Conservation (phyloP, 306 rosid species). For the Begonia loranthoides region DNA sequence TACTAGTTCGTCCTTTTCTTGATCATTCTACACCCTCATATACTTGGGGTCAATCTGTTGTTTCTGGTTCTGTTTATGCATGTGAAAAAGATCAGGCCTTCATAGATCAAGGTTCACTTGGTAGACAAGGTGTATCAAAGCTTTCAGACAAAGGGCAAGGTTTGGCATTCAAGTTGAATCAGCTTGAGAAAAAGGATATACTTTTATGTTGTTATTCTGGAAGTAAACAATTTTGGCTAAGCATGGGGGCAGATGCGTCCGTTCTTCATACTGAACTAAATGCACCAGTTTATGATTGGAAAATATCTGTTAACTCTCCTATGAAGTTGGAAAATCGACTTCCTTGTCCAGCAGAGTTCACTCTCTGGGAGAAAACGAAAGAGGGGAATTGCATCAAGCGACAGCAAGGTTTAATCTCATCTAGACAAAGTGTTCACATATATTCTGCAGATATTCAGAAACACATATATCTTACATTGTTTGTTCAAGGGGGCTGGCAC, state of each 20-base stretch:
- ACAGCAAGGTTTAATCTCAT: conserved; percentile 48
- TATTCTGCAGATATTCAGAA: conserved; percentile 82
- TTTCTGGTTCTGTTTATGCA: conserved; percentile 62
- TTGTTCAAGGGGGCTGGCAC: conserved; percentile 80
- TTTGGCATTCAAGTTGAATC: conserved; percentile 58
- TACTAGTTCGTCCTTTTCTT: conserved; percentile 59
- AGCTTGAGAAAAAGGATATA: conserved; percentile 83
- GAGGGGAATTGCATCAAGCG: conserved; percentile 56
- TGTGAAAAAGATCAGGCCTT: conserved; percentile 54
- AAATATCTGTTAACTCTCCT: conserved; percentile 70
- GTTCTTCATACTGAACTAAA: conserved; percentile 90
- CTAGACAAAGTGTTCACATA: conserved; percentile 63
- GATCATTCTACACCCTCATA: conserved; percentile 39
- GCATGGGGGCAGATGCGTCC: conserved; percentile 80
- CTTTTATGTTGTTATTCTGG: conserved; percentile 56
- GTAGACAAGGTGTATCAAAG: conserved; percentile 27
- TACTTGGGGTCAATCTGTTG: conserved; percentile 55
- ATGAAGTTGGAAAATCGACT: conserved; percentile 83
- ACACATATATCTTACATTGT: conserved; percentile 61
- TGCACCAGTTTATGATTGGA: conserved; percentile 92
- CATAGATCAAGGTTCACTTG: conserved; percentile 43
- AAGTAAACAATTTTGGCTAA: conserved; percentile 66
- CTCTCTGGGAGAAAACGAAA: conserved; percentile 56
- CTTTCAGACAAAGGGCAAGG: conserved; percentile 28
- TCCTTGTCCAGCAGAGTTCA: conserved; percentile 82